phyloP scores from a whole-genome alignment of 176 grass and related monocot species.

The Sorghum bicolor region Sorghum_bicolor_NCBIv3 NC_012878.2:55356001-55356500 shows the following conservation, averaged over 20 bases:
- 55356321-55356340: constrained; percentile 52
- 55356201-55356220: constrained; percentile 6
- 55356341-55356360: constrained; percentile 90
- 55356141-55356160: constrained; percentile 61
- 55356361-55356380: constrained; percentile 75
- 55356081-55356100: constrained; percentile 40
- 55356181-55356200: background rate
- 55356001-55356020: too few species aligned
- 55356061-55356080: constrained; percentile 66
- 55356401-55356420: constrained; percentile 83
- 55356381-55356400: constrained; percentile 74
- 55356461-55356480: constrained; percentile 55
- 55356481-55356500: constrained; percentile 48
- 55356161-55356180: constrained; percentile 48
- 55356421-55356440: constrained; percentile 97
- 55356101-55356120: constrained; percentile 3
- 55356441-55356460: constrained; percentile 87
- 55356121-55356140: constrained; percentile 56
- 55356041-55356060: constrained; percentile 81
- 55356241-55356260: constrained; percentile 77
- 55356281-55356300: constrained; percentile 50
- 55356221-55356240: constrained; percentile 42
- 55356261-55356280: constrained; percentile 50
- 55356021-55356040: background rate
- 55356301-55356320: constrained; percentile 38